These are phyloP conservation scores for Funneliformis geosporum DNA, from an alignment of 192 early-diverging fungal genomes.

Conservation along the genomic window DNA sequence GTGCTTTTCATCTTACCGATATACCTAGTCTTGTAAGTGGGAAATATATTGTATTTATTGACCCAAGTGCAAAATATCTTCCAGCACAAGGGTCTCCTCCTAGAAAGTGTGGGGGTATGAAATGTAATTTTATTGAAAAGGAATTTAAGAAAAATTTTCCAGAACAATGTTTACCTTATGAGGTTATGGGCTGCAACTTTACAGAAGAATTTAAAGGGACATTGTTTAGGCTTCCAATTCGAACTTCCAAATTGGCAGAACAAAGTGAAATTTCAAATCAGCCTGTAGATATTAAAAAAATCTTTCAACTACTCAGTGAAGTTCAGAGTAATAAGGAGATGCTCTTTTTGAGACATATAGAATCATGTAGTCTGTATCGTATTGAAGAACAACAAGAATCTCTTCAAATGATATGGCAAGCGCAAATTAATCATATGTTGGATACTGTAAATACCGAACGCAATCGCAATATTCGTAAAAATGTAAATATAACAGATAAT, in stretches of 20 bases:
- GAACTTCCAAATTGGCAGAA: neutral
- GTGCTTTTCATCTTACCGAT: slow-evolving; percentile 28
- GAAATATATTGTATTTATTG: slow-evolving; percentile 30
- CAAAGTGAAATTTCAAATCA: neutral
- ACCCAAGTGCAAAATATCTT: slow-evolving; percentile 26
- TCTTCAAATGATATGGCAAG: neutral
- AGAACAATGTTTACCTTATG: slow-evolving; percentile 29
- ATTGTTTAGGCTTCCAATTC: slow-evolving; percentile 33
- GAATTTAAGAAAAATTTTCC: slow-evolving; percentile 20
- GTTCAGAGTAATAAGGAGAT: slow-evolving; percentile 1
- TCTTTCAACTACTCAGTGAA: neutral
- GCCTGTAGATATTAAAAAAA: neutral
- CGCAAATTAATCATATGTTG: neutral
- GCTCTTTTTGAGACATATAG: slow-evolving; percentile 20
- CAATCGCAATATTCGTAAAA: neutral
- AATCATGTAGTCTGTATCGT: neutral
- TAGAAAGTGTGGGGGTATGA: neutral
- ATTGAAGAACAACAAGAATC: neutral
- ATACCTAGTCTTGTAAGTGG: slow-evolving; percentile 36
- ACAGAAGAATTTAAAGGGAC: slow-evolving; percentile 15
- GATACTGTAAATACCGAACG: no score
- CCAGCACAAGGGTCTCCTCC: slow-evolving; percentile 9
- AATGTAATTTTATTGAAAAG: neutral
- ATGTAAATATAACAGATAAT: no score
- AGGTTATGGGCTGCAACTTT: slow-evolving; percentile 13